Evolutionary conservation across 139 green algal genomes (phyloP).

Genomic region (Volvox reticuliferus): DNA sequence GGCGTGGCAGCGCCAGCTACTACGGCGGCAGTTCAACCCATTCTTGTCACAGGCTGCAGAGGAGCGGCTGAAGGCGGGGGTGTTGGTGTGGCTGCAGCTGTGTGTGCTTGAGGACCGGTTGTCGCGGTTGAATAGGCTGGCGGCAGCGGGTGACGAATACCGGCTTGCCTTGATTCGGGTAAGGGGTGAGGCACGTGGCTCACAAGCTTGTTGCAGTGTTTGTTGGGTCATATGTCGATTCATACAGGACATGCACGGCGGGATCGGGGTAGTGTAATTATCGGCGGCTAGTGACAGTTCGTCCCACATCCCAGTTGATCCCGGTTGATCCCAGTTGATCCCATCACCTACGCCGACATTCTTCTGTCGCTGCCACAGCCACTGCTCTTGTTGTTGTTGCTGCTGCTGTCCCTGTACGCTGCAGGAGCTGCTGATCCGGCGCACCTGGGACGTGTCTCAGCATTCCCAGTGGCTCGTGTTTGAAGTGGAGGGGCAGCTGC

Average conservation of each 20-base stretch:
- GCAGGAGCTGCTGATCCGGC: constrained; percentile 66
- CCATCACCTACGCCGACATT: too few species aligned
- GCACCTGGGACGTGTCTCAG: constrained; percentile 49
- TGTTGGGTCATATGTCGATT: too few species aligned
- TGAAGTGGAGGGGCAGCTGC: constrained; percentile 71
- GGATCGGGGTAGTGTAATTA: too few species aligned
- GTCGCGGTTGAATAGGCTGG: constrained; percentile 47
- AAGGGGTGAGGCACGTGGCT: too few species aligned
- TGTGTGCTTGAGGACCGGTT: constrained; percentile 77
- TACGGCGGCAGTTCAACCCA: constrained; percentile 49
- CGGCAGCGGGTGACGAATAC: constrained; percentile 12
- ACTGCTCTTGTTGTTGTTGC: neutral
- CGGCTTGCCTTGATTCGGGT: constrained; percentile 17
- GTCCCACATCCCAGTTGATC: too few species aligned
- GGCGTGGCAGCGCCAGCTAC: constrained; percentile 7
- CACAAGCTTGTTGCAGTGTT: too few species aligned
- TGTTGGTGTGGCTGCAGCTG: constrained; percentile 69
- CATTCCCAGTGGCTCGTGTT: constrained; percentile 73
- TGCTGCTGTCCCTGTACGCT: neutral
- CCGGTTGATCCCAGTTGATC: too few species aligned
- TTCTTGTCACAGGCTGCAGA: constrained; percentile 50
- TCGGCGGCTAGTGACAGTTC: too few species aligned
- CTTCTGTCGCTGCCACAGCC: neutral
- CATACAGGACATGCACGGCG: too few species aligned
- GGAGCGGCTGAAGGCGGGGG: constrained; percentile 24